Conservation (phyloP, 306 rosid genomes). For the Sicyos baderoa region DNA sequence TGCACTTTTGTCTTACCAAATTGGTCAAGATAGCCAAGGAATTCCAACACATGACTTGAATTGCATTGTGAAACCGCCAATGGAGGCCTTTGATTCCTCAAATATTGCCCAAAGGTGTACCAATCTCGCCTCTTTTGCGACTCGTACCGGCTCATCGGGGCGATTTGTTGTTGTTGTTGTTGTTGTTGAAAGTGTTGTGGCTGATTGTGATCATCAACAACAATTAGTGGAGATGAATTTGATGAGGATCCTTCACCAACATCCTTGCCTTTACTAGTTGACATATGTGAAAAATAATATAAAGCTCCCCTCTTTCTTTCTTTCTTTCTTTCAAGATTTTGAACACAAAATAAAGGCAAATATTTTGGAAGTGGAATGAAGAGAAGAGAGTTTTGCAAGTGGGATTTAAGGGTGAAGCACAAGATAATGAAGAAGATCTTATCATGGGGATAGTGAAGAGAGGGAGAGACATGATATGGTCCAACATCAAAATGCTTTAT, state of each 20-base stretch:
- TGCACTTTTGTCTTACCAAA: constrained; percentile 61
- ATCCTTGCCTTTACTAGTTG: constrained; percentile 40
- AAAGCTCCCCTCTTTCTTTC: not conserved
- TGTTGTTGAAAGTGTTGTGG: too few species aligned
- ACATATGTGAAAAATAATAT: constrained; percentile 20
- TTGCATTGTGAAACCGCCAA: constrained; percentile 43
- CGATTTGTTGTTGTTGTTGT: not conserved
- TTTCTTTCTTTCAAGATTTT: not conserved
- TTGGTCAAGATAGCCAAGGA: constrained; percentile 44
- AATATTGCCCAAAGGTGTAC: constrained; percentile 53
- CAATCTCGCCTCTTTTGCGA: constrained; percentile 55
- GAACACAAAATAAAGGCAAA: not conserved
- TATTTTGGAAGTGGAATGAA: not conserved
- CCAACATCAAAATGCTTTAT: constrained; percentile 40
- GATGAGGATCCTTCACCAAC: constrained; percentile 42
- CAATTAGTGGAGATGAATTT: constrained; percentile 2
- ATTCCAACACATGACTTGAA: constrained; percentile 40
- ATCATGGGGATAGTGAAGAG: constrained; percentile 38
- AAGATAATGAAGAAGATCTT: constrained; percentile 29
- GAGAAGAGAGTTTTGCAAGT: not conserved
- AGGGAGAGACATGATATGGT: constrained; percentile 55
- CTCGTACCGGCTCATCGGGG: constrained; percentile 44
- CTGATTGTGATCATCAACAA: not conserved
- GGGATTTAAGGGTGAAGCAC: not conserved
- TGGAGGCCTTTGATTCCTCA: constrained; percentile 52